These are phyloP conservation scores for Agaricus subrufescens DNA, from an alignment of 768 basidiomycete species.

Conservation along the genomic window DNA sequence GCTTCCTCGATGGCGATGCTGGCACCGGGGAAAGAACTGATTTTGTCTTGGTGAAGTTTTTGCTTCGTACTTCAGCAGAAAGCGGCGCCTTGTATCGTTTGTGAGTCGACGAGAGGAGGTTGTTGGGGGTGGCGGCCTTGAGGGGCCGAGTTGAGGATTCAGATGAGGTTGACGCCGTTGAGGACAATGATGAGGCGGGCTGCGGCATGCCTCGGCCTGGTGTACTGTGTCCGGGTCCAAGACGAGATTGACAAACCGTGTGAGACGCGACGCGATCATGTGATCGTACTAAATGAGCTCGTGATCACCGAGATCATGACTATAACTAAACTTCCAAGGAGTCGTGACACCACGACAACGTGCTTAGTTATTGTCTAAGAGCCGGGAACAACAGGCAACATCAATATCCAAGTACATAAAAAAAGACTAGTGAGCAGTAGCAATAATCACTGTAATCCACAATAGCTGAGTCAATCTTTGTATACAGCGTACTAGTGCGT, in stretches of 20 bases:
- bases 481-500: no score
- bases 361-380: no score
- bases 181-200: not conserved
- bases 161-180: constrained; percentile 20
- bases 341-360: no score
- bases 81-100: constrained; percentile 70
- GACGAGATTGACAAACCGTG: not conserved
- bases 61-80: constrained; percentile 37
- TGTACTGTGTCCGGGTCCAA: constrained; percentile 2
- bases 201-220: no score
- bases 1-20: constrained; percentile 47
- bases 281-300: not conserved
- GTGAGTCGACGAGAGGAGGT: constrained; percentile 33
- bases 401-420: no score
- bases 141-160: constrained; percentile 24
- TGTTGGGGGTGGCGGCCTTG: constrained; percentile 26
- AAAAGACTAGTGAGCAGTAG: no score
- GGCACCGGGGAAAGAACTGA: constrained; percentile 42
- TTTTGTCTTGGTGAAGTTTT: constrained; percentile 23
- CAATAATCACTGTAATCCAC: no score
- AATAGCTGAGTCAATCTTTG: no score
- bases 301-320: not conserved
- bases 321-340: no score
- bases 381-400: no score
- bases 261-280: constrained; percentile 2